Percentiles rank a stretch among this genome's conserved stretches.
These are phyloP conservation scores for Capronia coronata DNA, from an alignment of 2,329 filamentous ascomycete genomes.

Conservation along the genomic window DNA sequence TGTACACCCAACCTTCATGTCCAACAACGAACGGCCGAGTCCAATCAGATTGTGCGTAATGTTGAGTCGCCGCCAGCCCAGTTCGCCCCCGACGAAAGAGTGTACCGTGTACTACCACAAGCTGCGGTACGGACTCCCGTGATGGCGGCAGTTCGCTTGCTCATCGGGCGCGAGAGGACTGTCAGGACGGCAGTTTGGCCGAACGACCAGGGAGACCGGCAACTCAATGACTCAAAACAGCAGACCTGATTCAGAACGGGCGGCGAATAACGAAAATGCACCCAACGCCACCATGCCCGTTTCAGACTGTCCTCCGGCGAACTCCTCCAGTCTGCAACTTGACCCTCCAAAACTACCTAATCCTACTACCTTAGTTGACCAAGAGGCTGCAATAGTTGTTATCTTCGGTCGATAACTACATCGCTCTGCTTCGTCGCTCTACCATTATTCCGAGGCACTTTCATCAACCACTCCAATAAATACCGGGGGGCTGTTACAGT, in stretches of 20 bases:
- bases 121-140: too few relatives aligned
- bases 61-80: conserved; percentile 21
- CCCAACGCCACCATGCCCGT: conserved; percentile 11
- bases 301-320: conserved; percentile 2
- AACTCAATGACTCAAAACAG: conserved; percentile 9
- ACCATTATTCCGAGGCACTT: background rate
- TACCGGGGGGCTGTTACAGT: background rate
- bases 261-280: conserved; percentile 11
- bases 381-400: background rate
- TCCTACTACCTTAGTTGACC: too few relatives aligned
- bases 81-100: conserved; percentile 17
- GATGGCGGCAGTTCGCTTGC: background rate
- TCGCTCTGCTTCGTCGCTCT: background rate
- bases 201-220: background rate
- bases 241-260: conserved; percentile 15
- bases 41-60: conserved; percentile 7
- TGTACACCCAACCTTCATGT: conserved; percentile 17
- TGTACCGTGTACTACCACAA: too few relatives aligned
- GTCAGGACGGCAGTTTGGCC: background rate
- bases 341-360: too few relatives aligned
- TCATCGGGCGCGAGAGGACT: background rate
- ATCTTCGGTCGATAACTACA: background rate
- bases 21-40: conserved; percentile 1
- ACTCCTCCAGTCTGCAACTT: background rate
- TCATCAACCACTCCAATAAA: background rate